Conservation (phyloP, 345 rosid species). For the Theobroma cacao region DNA sequence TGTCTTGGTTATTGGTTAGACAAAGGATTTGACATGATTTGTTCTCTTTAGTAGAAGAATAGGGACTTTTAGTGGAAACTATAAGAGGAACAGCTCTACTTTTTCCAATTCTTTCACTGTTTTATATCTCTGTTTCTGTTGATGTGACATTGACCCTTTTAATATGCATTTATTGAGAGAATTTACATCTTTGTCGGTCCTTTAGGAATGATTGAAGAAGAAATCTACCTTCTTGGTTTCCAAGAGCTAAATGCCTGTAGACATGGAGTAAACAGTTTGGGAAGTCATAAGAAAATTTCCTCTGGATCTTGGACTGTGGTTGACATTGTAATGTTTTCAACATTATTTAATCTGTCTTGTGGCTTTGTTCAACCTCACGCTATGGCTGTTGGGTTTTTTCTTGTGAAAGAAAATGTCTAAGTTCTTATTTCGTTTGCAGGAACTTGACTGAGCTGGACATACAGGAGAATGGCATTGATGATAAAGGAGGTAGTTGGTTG, state of each 20-base stretch:
- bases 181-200: constrained; percentile 4
- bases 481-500: constrained; percentile 59
- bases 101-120: neutral
- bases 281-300: neutral
- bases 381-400: neutral
- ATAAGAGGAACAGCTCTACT: neutral
- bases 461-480: constrained; percentile 62
- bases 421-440: constrained; percentile 35
- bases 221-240: neutral
- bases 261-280: neutral
- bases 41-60: neutral
- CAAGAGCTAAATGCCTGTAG: neutral
- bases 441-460: constrained; percentile 64
- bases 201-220: neutral
- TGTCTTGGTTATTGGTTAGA: neutral
- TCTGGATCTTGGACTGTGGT: neutral
- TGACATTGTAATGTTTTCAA: neutral
- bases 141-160: constrained; percentile 24
- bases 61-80: constrained; percentile 10
- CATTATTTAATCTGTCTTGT: neutral
- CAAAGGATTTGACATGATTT: neutral
- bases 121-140: neutral
- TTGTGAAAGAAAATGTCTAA: constrained; percentile 3
- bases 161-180: constrained; percentile 20
- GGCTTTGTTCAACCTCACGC: neutral